Percentiles rank a stretch among this genome's conserved stretches.
These are phyloP conservation scores for Astragalus membranaceus DNA, from an alignment of 306 rosid species.

Conservation along the genomic window DNA sequence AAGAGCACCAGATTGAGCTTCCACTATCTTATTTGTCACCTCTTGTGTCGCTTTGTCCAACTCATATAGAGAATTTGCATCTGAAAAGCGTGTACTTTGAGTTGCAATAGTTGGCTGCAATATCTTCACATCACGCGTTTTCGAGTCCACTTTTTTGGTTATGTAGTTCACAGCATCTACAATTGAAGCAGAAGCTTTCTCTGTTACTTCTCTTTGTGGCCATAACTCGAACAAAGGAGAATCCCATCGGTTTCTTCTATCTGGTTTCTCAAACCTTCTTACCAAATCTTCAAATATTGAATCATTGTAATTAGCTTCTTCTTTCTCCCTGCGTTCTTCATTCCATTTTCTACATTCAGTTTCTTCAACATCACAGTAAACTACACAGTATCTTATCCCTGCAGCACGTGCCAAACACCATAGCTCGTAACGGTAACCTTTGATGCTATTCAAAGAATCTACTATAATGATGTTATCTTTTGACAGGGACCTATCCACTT, in stretches of 20 bases:
- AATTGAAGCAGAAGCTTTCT: constrained; percentile 52
- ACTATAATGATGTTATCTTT: constrained; percentile 62
- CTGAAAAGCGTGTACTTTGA: constrained; percentile 53
- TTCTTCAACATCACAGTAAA: constrained; percentile 73
- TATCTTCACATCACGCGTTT: constrained; percentile 71
- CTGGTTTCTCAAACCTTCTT: constrained; percentile 83
- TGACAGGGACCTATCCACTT: constrained; percentile 80
- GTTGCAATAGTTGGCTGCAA: constrained; percentile 95
- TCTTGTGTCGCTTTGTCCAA: constrained; percentile 88
- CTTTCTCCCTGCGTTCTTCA: constrained; percentile 62
- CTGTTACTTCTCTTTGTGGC: constrained; percentile 61
- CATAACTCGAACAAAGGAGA: constrained; percentile 81
- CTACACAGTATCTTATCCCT: constrained; percentile 77
- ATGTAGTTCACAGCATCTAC: constrained; percentile 54
- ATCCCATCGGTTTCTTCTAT: constrained; percentile 90
- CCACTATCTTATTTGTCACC: constrained; percentile 66
- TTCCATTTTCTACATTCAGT: constrained; percentile 71
- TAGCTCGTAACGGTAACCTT: constrained; percentile 87
- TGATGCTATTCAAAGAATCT: constrained; percentile 83
- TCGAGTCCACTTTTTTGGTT: constrained; percentile 70
- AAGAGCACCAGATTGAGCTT: constrained; percentile 78
- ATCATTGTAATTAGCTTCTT: constrained; percentile 53
- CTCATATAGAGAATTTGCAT: constrained; percentile 80
- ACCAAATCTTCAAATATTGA: constrained; percentile 71
- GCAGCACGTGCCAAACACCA: constrained; percentile 98